Evolutionary conservation across 768 basidiomycete species (phyloP).

Genomic region (Lactarius hengduanensis): DNA sequence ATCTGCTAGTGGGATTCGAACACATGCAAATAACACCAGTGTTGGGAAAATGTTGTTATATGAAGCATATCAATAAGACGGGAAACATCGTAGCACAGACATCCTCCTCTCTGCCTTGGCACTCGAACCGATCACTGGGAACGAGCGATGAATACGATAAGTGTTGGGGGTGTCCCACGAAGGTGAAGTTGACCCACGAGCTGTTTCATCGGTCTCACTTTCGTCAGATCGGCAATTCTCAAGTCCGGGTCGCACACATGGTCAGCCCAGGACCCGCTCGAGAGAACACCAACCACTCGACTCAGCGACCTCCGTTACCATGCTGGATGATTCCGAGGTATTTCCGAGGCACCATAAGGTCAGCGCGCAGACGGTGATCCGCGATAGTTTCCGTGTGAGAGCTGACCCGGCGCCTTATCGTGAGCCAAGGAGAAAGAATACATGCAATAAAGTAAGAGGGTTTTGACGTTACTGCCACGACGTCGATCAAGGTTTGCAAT

Average conservation of each 20-base stretch:
- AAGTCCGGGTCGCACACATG: too few species aligned
- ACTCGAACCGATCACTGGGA: background rate
- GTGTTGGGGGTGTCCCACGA: background rate
- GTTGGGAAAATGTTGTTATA: too few species aligned
- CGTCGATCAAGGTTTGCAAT: background rate
- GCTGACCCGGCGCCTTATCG: background rate
- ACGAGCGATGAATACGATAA: background rate
- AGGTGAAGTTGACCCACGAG: background rate
- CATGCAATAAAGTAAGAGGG: too few species aligned
- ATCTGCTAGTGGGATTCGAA: background rate
- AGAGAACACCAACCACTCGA: background rate
- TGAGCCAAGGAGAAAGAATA: background rate
- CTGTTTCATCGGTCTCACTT: background rate
- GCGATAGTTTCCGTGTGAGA: background rate
- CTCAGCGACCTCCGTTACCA: background rate
- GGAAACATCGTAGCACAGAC: background rate
- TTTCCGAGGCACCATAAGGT: background rate
- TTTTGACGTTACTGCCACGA: background rate
- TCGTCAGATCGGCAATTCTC: too few species aligned
- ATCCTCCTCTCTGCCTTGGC: background rate
- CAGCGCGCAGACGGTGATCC: background rate
- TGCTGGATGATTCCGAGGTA: background rate
- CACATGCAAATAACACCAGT: too few species aligned
- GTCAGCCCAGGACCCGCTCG: too few species aligned
- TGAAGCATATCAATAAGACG: too few species aligned